Evolutionary conservation across 2,329 filamentous ascomycete genomes (phyloP), one percentile per base, ranked within the genome.

Genomic region (Pyrenochaeta sp.): DNA sequence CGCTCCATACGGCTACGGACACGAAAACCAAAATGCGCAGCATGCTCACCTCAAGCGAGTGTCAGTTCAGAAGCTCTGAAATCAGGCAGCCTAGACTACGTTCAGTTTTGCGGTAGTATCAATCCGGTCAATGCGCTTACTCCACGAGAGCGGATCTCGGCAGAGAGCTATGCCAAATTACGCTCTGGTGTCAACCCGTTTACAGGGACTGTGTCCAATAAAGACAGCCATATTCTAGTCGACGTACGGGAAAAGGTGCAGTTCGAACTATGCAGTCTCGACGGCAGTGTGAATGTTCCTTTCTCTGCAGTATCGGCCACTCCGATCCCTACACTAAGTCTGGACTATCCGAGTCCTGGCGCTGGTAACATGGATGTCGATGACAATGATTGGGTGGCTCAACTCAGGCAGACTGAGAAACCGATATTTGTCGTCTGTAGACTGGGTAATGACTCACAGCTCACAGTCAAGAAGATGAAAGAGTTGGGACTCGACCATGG

Each of bases 191-290:
- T 67, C 7, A 69, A 70, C 43, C 65, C 67, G 1, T 67, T 65
- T 35, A 69, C 63, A 2, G 67, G 62, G 14, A 57, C 57, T 14
- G 53, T 60, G 3, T 61, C 60, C 19, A 63, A 44, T 8, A 63
- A 48, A 24, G 57, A 69, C 32, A 68, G 55, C 11, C 83, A 87
- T 39, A 63, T 89, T 1, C 72, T 96, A 2, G 70, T 97, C 2
- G 94, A 97, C 55, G 90, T 96, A 1, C 81, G 94, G 2, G 90
- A 96, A 57, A 84, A 84, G 59, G 88, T 90, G 19, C 90, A 96
- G 48, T 96, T 89, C 55, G 86, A 88, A 11, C 85, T 97, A 30
- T 91, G 87, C 52, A 85, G 80, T 48, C 77, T 99, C 6, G 77
- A 84, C 0, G 88, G 88, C 0, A 90, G 89, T 18, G 73, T 95